Evolutionary conservation across 768 basidiomycete genomes (phyloP), one percentile per base, ranked within the genome.

Genomic region (Tylopilus sp.): DNA sequence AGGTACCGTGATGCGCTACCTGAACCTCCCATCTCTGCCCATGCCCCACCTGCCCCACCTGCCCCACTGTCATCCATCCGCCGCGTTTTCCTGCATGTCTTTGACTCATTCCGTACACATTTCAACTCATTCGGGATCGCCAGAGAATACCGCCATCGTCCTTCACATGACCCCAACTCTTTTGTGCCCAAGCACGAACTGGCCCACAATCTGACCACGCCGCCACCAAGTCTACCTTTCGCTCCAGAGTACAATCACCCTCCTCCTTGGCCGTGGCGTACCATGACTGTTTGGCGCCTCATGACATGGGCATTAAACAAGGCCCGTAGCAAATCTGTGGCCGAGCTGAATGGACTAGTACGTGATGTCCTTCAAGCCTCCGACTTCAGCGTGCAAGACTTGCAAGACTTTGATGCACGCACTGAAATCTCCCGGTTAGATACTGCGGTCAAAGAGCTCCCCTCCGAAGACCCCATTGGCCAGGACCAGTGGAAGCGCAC

Each of bases 211-310:
- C 12, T 21, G 7, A 16, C 19, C 24, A 22, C 21, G 21, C 10
- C 9, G n/a, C n/a, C n/a, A n/a, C 5, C 22, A 24, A 13, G 22
- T 6, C 5, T 37, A 12, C 24, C 4, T 16, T 12, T 14, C 36
- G 10, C 2, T 4, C 25, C 26, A 26, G n/a, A n/a, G n/a, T 3
- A 4, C 11, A 14, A 13, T 3, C 33, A 34, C 33, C 2, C 24
- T 3, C 46, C 53, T 1, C 57, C 59, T 10, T 60, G 59, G 59
- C 59, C 57, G 7, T 60, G 57, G 53, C 16, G 3, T 24, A 60
- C 50, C 36, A 60, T 60, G 54, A 36, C 36, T 0, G 48, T 55
- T 3, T 60, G 53, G 53, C 30, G 30, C 17, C n/a, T 60, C 1
- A 59, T 60, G 53, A 22, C 25, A 3, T 60, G 56, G 59, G 43